phyloP scores from a whole-genome alignment of 257 asterid genomes.

The Solanum boliviense region DNA sequence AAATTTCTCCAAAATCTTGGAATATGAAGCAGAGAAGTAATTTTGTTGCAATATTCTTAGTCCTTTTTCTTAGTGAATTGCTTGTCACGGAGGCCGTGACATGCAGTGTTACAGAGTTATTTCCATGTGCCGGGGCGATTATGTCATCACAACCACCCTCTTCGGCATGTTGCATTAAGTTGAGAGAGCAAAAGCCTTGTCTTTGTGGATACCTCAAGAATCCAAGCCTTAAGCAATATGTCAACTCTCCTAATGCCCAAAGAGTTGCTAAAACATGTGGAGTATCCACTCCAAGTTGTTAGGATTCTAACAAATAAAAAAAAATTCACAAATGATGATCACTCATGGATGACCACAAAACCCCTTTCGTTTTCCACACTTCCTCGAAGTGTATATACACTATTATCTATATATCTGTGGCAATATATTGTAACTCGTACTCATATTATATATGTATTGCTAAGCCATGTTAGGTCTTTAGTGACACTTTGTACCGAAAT shows the following conservation, averaged over 20 bases:
- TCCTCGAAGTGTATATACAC: background rate
- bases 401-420: background rate
- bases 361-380: background rate
- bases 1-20: too few relatives aligned
- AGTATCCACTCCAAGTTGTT: slow-evolving; percentile 8
- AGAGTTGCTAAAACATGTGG: slow-evolving; percentile 7
- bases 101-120: slow-evolving; percentile 2
- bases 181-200: slow-evolving; percentile 21
- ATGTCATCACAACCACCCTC: background rate
- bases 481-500: background rate
- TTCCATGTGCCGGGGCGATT: slow-evolving; percentile 11
- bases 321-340: background rate
- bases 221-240: slow-evolving; percentile 7
- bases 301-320: background rate
- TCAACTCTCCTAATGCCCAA: slow-evolving; percentile 16
- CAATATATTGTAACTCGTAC: background rate
- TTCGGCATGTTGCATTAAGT: slow-evolving; percentile 4
- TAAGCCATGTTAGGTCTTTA: background rate
- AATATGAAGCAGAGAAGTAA: background rate
- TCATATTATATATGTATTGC: background rate
- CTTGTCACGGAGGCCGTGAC: slow-evolving; percentile 10
- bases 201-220: slow-evolving; percentile 17
- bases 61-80: background rate
- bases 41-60: background rate
- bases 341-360: background rate